Evolutionary conservation across 768 basidiomycete genomes (phyloP).

Genomic region (Neoboletus subvelutipes): DNA sequence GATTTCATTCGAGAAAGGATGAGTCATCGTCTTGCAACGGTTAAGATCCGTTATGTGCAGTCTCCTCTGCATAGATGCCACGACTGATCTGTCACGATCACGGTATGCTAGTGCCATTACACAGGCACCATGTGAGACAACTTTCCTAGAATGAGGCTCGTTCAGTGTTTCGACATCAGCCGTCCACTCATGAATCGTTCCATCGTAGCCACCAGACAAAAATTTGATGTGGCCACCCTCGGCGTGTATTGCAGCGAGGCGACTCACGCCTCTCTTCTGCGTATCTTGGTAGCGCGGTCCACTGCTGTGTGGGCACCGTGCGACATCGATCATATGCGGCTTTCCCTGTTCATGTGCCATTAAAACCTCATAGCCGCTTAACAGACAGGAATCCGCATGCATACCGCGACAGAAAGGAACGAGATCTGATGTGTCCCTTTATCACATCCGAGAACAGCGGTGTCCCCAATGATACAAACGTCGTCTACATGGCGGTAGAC

Average conservation of each 20-base stretch:
- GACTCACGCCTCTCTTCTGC: slow-evolving; percentile 38
- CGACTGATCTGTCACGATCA: slow-evolving; percentile 32
- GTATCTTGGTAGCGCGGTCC: slow-evolving; percentile 24
- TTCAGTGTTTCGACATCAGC: slow-evolving; percentile 20
- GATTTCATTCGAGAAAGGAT: slow-evolving; percentile 39
- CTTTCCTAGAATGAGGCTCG: slow-evolving; percentile 26
- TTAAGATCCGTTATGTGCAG: slow-evolving; percentile 41
- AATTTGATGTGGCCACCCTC: slow-evolving; percentile 37
- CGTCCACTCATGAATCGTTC: slow-evolving; percentile 42
- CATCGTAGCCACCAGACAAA: slow-evolving; percentile 50
- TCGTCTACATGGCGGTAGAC: slow-evolving; percentile 45
- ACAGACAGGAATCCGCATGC: slow-evolving; percentile 28
- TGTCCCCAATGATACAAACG: slow-evolving; percentile 42
- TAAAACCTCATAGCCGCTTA: slow-evolving; percentile 23
- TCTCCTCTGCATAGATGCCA: slow-evolving; percentile 36
- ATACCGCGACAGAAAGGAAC: slow-evolving; percentile 36
- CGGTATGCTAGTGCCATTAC: slow-evolving; percentile 42
- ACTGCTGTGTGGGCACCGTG: slow-evolving; percentile 34
- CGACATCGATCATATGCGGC: slow-evolving; percentile 34
- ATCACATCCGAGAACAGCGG: slow-evolving; percentile 44
- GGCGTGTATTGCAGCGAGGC: slow-evolving; percentile 41
- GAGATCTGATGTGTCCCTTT: slow-evolving; percentile 44
- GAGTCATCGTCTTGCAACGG: slow-evolving; percentile 29
- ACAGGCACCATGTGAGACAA: slow-evolving; percentile 31
- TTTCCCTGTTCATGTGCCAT: slow-evolving; percentile 29